Evolutionary conservation across 1,284 basidiomycete genomes (phyloP), one percentile per base, ranked within the genome.

Genomic region (Porogramme epimiltina): DNA sequence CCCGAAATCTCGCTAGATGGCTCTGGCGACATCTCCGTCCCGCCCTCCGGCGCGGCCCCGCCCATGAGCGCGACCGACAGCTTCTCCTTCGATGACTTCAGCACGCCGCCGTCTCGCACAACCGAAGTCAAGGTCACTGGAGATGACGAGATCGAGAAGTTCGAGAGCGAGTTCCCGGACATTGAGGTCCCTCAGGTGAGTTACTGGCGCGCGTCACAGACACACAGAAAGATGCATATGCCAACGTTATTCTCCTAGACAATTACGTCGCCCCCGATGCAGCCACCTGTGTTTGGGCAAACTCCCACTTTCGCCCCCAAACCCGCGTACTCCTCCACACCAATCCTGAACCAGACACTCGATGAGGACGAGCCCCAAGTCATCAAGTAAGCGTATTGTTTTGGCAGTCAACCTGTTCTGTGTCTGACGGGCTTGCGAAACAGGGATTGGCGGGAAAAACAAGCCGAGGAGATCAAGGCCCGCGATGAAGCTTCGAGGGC

Each of bases 121-220:
- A 74, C 70, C 15, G 75, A 81, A 18, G 85, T 95, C 47, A 89
- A 84, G 68, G 88, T 94, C 31, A 95, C 93, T 0, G 92, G 92
- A 2, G 83, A 90, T 61, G 88, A 91, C 57, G 94, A 95, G 61
- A 82, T 94, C 56, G 91, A 92, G 62, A 85, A 91, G 71, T 98
- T 98, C 62, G 89, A 96, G 74, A 89, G 78, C 66, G 85, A 92
- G 59, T 98, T 96, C 72, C 95, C 95, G 0, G 93, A 93, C 61
- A 80, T 98, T 52, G 84, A 87, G 47, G 75, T 81, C 45, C 78
- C 78, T 50, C 65, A 59, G 61, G 85, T 84, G 66, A 60, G 79
- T 74, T n/a, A 37, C 47, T 11, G 34, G 42, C 31, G 15, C 26
- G 11, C 10, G 16, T 11, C 8, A 18, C 34, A 9, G 16, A 18